Evolutionary conservation across 2,329 filamentous ascomycete species (phyloP).

Genomic region (Alternaria burnsii): DNA sequence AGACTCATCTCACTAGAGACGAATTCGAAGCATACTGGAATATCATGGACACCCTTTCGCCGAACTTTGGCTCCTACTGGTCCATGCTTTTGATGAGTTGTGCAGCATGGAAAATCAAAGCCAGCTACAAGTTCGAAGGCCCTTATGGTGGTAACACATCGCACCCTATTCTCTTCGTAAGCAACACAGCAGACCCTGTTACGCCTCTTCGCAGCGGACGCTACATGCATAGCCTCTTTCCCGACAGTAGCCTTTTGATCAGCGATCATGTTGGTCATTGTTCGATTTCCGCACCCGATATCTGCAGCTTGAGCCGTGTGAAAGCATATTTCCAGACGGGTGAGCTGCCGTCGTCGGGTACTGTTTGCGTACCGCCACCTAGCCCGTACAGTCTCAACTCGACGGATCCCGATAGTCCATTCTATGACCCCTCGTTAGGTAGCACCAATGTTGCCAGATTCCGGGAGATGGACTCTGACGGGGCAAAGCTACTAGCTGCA

Average conservation of each 20-base stretch:
- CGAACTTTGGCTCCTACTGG: conserved; percentile 52
- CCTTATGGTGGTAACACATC: conserved; percentile 52
- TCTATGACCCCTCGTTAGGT: conserved; percentile 29
- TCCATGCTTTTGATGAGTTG: conserved; percentile 50
- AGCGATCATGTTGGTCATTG: conserved; percentile 59
- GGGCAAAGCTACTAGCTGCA: conserved; percentile 3
- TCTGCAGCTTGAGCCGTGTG: conserved; percentile 47
- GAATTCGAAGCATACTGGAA: conserved; percentile 49
- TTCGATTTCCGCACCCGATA: conserved; percentile 45
- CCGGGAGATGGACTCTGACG: neutral
- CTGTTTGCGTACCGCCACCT: conserved; percentile 55
- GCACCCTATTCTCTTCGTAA: conserved; percentile 66
- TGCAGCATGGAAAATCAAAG: conserved; percentile 48
- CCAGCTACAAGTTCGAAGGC: conserved; percentile 45
- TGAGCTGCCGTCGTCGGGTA: conserved; percentile 55
- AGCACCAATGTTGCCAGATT: neutral
- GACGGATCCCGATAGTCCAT: conserved; percentile 51
- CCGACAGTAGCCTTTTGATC: conserved; percentile 55
- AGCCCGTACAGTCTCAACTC: conserved; percentile 39
- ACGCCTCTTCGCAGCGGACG: conserved; percentile 62
- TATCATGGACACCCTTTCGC: conserved; percentile 44
- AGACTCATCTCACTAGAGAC: conserved; percentile 31
- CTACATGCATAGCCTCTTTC: conserved; percentile 53
- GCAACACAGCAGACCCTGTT: conserved; percentile 67
- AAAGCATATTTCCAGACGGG: conserved; percentile 54